Percentiles rank a stretch among this genome's conserved stretches.
These are phyloP conservation scores for Hibiscus tridactylites DNA, from an alignment of 345 rosid genomes.

Conservation along the genomic window DNA sequence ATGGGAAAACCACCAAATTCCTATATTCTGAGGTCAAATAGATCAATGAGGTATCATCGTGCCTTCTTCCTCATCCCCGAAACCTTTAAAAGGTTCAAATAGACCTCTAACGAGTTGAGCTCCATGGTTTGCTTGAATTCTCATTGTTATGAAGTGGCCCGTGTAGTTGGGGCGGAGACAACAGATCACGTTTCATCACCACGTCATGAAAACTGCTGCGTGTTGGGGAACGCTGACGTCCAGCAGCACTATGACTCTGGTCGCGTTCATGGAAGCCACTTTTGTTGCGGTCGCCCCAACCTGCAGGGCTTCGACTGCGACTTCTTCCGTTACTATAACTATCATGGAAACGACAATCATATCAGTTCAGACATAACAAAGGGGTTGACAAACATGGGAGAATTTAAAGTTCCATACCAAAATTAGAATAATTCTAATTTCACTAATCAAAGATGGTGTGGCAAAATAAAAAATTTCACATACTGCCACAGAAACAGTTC, in stretches of 20 bases:
- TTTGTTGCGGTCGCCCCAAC: not conserved
- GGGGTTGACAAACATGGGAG: not conserved
- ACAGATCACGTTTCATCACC: not conserved
- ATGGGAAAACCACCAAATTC: not conserved
- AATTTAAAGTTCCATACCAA: not conserved
- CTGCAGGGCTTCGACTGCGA: conserved; percentile 12
- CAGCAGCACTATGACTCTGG: not conserved
- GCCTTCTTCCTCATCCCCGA: not conserved
- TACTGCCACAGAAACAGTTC: not conserved
- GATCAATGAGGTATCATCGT: not conserved
- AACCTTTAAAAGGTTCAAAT: not conserved
- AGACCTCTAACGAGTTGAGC: not conserved
- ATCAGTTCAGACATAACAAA: not conserved
- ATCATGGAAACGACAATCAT: conserved; percentile 1
- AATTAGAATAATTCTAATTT: not conserved
- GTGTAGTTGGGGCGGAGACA: not conserved
- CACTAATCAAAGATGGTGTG: not conserved
- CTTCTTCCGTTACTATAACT: conserved; percentile 6
- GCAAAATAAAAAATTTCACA: not conserved
- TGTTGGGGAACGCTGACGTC: not conserved
- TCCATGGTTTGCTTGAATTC: not conserved
- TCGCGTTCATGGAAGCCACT: not conserved
- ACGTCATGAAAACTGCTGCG: not conserved
- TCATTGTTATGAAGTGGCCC: not conserved
- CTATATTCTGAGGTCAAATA: not conserved